phyloP scores from a whole-genome alignment of 139 green algal species.

The Chara braunii region DNA sequence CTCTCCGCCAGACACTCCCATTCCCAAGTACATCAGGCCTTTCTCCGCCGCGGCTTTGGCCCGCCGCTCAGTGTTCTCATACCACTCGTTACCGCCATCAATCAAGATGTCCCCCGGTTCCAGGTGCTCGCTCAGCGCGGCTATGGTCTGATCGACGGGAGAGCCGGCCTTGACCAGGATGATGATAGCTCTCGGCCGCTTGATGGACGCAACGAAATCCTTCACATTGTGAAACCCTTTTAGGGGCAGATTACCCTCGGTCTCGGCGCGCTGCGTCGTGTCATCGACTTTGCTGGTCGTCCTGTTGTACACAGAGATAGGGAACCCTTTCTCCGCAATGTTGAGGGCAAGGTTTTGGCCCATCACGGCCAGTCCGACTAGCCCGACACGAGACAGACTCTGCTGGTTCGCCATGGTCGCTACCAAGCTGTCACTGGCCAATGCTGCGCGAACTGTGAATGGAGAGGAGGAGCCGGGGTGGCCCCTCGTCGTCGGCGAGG shows the following conservation, averaged over 20 bases:
- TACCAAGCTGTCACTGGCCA: too few relatives aligned
- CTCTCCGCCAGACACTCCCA: conserved; percentile 96
- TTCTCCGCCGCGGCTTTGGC: conserved; percentile 62
- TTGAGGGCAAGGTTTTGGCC: conserved; percentile 99
- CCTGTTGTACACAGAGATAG: conserved; percentile 94
- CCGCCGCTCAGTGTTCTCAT: conserved; percentile 96
- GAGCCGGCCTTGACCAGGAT: conserved; percentile 94
- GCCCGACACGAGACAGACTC: conserved; percentile 62
- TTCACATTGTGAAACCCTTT: conserved; percentile 81
- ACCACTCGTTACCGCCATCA: conserved; percentile 75
- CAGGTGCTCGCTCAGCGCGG: conserved; percentile 71
- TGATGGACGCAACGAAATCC: conserved; percentile 85
- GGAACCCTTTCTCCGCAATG: conserved; percentile 95
- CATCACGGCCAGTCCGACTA: conserved; percentile 96
- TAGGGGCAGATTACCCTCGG: conserved; percentile 67
- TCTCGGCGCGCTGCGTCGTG: conserved; percentile 75
- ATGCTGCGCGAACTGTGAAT: too few relatives aligned
- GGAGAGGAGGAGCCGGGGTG: too few relatives aligned
- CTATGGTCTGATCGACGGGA: conserved; percentile 91
- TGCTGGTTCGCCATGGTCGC: too few relatives aligned
- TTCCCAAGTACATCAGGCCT: conserved; percentile 90
- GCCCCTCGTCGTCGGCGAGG: too few relatives aligned
- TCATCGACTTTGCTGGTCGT: conserved; percentile 88
- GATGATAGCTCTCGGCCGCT: conserved; percentile 85
- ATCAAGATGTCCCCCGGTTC: conserved; percentile 96